Conservation (phyloP, 768 basidiomycete species). For the Phlebiopsis gigantea region DNA sequence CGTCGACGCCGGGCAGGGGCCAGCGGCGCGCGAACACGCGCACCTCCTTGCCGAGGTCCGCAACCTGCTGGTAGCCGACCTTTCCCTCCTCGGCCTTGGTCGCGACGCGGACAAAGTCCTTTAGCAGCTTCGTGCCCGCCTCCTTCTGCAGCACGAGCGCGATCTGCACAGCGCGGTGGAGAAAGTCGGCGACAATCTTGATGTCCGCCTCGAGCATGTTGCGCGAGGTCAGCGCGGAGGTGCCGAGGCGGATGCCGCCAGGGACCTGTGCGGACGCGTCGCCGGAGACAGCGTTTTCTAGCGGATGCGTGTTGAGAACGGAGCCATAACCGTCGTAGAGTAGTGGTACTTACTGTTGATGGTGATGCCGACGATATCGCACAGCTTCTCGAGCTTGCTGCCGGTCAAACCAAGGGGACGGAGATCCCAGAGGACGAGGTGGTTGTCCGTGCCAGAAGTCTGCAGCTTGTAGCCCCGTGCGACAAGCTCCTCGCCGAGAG, state of each 20-base stretch:
- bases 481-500: slow-evolving; percentile 68
- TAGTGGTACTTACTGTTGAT: slow-evolving; percentile 76
- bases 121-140: slow-evolving; percentile 89
- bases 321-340: neutral
- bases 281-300: slow-evolving; percentile 95
- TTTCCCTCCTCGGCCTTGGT: slow-evolving; percentile 63
- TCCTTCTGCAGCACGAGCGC: slow-evolving; percentile 88
- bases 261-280: slow-evolving; percentile 94
- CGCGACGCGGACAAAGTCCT: slow-evolving; percentile 90
- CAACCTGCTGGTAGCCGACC: slow-evolving; percentile 65
- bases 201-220: slow-evolving; percentile 88
- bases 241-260: slow-evolving; percentile 95
- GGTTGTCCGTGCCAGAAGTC: slow-evolving; percentile 95
- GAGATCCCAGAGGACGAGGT: slow-evolving; percentile 96
- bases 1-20: slow-evolving; percentile 88
- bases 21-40: slow-evolving; percentile 74
- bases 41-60: slow-evolving; percentile 76
- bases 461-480: slow-evolving; percentile 91
- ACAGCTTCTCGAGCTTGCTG: slow-evolving; percentile 97
- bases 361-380: slow-evolving; percentile 93
- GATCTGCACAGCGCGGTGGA: slow-evolving; percentile 93
- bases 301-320: neutral
- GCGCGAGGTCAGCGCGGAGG: slow-evolving; percentile 90
- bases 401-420: slow-evolving; percentile 95
- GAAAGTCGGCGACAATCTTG: slow-evolving; percentile 80